These are phyloP conservation scores for Apiospora saccharicola DNA, from an alignment of 2,329 filamentous ascomycete species.

Conservation along the genomic window DNA sequence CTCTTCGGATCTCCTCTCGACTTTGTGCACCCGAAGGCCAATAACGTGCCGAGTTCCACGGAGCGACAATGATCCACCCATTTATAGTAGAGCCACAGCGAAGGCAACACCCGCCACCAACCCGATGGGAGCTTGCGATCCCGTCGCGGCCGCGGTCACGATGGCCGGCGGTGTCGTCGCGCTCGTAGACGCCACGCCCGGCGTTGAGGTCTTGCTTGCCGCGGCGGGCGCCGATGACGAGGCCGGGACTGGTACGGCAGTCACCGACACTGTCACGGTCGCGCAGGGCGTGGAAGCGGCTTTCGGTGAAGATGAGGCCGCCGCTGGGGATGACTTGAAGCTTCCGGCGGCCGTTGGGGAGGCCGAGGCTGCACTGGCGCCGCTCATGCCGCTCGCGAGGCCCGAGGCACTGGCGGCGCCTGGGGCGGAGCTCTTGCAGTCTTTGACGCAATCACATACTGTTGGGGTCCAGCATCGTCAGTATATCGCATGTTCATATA, in stretches of 20 bases:
- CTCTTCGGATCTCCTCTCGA: neutral
- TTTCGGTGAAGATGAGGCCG: neutral
- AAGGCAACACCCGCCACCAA: slow-evolving; percentile 18
- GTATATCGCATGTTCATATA: neutral
- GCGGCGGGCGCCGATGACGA: neutral
- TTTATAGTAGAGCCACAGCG: neutral
- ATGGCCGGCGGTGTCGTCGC: neutral
- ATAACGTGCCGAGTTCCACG: neutral
- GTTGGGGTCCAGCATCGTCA: neutral
- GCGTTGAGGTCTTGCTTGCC: neutral
- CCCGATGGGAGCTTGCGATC: neutral
- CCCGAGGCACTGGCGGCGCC: neutral
- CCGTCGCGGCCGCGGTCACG: slow-evolving; percentile 7
- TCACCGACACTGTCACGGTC: neutral
- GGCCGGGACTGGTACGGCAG: neutral
- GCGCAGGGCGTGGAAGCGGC: neutral
- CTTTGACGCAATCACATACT: neutral
- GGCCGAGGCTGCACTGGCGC: neutral
- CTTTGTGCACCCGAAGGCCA: neutral
- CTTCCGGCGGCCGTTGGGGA: too few relatives aligned
- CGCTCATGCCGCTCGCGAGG: neutral
- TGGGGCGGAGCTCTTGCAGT: neutral
- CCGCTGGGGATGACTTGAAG: too few relatives aligned
- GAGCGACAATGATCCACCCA: neutral
- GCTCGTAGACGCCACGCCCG: neutral